A percentile compares a stretch with the other conserved stretches of the same genome.
Conservation (phyloP, 345 rosid species). For the Populus simonii region DNA sequence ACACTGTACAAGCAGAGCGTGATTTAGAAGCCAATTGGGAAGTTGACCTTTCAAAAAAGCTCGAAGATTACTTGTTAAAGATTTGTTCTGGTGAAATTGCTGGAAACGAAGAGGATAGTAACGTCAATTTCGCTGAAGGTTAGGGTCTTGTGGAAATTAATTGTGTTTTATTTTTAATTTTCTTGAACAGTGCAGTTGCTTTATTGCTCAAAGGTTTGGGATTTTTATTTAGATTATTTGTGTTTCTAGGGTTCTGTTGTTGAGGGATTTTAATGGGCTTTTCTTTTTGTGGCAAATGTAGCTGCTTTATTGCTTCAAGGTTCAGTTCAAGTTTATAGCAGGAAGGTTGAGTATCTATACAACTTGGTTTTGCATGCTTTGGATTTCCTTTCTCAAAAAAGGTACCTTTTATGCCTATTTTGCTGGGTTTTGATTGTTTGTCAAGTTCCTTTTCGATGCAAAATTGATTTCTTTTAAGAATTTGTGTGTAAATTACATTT, state of each 20-base stretch:
- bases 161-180: background rate
- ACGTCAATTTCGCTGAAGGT: slow-evolving; percentile 94
- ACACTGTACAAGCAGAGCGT: slow-evolving; percentile 73
- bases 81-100: slow-evolving; percentile 81
- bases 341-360: slow-evolving; percentile 93
- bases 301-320: slow-evolving; percentile 99
- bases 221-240: background rate
- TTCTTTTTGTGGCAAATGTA: slow-evolving; percentile 30
- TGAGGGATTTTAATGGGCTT: background rate
- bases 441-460: background rate
- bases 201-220: background rate
- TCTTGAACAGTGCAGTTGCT: background rate
- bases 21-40: slow-evolving; percentile 94
- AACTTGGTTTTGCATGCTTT: slow-evolving; percentile 86
- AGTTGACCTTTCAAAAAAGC: slow-evolving; percentile 75
- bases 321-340: slow-evolving; percentile 92
- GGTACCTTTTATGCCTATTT: slow-evolving; percentile 37
- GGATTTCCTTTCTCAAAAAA: slow-evolving; percentile 82
- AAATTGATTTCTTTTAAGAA: background rate
- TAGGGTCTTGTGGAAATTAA: background rate
- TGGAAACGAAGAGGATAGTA: slow-evolving; percentile 41
- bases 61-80: slow-evolving; percentile 83
- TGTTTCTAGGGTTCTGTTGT: slow-evolving; percentile 1
- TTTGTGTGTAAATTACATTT: background rate
- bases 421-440: background rate